Evolutionary conservation across 108 stramenopile species (phyloP).

Genomic region (Fistulifera solaris): DNA sequence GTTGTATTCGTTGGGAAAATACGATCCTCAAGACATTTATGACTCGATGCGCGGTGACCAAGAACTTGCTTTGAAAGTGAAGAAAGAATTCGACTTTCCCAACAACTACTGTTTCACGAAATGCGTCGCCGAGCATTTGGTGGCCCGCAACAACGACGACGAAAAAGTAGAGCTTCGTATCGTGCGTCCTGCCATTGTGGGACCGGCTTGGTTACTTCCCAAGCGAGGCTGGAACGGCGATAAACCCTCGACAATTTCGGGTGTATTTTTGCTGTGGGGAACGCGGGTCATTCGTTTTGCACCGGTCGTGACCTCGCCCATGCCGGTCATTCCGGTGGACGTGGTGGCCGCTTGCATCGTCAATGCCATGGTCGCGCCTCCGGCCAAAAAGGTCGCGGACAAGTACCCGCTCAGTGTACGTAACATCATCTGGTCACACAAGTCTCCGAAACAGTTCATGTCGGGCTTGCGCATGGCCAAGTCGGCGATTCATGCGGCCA

Average conservation of each 20-base stretch:
- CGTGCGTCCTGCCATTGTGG: constrained; percentile 82
- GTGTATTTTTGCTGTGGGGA: constrained; percentile 71
- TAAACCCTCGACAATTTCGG: constrained; percentile 79
- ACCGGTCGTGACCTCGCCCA: constrained; percentile 12
- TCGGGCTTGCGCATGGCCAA: neutral
- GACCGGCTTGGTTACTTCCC: constrained; percentile 68
- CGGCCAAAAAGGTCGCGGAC: neutral
- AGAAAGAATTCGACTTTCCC: constrained; percentile 65
- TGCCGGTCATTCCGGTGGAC: constrained; percentile 75
- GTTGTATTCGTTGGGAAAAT: constrained; percentile 43
- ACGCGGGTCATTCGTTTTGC: constrained; percentile 61
- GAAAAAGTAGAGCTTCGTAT: constrained; percentile 45
- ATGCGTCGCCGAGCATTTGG: constrained; percentile 79
- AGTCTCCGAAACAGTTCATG: constrained; percentile 1
- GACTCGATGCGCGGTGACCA: constrained; percentile 64
- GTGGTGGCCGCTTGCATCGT: constrained; percentile 60
- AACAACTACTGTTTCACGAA: constrained; percentile 87
- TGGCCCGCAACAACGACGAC: constrained; percentile 17
- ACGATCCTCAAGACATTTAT: constrained; percentile 60
- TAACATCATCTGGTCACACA: constrained; percentile 16
- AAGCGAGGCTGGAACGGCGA: constrained; percentile 79
- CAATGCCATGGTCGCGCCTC: constrained; percentile 10
- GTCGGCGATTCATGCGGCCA: neutral
- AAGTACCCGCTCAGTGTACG: constrained; percentile 31
- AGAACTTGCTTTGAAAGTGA: constrained; percentile 68